phyloP scores from a whole-genome alignment of 2,329 filamentous ascomycete species.

The Microcyclosporella mali region DNA sequence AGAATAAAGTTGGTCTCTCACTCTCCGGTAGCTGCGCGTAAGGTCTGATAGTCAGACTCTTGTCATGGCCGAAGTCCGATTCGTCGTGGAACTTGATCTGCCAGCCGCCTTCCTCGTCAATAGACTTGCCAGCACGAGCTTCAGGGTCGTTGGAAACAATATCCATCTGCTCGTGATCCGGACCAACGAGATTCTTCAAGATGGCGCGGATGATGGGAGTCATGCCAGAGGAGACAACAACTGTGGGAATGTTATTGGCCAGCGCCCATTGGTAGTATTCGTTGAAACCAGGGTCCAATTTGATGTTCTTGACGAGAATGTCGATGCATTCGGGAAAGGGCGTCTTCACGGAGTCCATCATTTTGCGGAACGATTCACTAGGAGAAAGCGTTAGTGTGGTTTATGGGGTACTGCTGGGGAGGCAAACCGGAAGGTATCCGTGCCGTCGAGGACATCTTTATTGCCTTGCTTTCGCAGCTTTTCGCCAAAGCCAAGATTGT shows the following conservation, averaged over 20 bases:
- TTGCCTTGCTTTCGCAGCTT: constrained; percentile 67
- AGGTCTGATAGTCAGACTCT: constrained; percentile 82
- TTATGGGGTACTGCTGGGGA: background rate
- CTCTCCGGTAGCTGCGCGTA: constrained; percentile 67
- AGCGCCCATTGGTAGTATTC: constrained; percentile 81
- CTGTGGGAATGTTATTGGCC: constrained; percentile 78
- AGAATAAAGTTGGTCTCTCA: constrained; percentile 77
- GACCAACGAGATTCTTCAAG: constrained; percentile 73
- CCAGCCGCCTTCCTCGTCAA: constrained; percentile 80
- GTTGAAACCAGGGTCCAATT: constrained; percentile 80
- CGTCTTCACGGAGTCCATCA: constrained; percentile 79
- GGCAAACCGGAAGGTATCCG: constrained; percentile 61
- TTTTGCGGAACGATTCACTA: constrained; percentile 75
- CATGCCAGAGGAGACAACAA: constrained; percentile 91
- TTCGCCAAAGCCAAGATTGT: constrained; percentile 79
- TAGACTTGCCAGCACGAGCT: constrained; percentile 60
- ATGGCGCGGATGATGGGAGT: constrained; percentile 80
- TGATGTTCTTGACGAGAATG: constrained; percentile 72
- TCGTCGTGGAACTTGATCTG: constrained; percentile 83
- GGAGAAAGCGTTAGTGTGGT: constrained; percentile 1
- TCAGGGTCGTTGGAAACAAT: constrained; percentile 84
- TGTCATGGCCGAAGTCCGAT: constrained; percentile 91
- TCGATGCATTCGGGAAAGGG: constrained; percentile 79
- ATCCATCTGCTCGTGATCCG: constrained; percentile 69
- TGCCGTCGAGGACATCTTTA: constrained; percentile 65